phyloP scores from a whole-genome alignment of 805 yeast species.

The Ogataea siamensis region DNA sequence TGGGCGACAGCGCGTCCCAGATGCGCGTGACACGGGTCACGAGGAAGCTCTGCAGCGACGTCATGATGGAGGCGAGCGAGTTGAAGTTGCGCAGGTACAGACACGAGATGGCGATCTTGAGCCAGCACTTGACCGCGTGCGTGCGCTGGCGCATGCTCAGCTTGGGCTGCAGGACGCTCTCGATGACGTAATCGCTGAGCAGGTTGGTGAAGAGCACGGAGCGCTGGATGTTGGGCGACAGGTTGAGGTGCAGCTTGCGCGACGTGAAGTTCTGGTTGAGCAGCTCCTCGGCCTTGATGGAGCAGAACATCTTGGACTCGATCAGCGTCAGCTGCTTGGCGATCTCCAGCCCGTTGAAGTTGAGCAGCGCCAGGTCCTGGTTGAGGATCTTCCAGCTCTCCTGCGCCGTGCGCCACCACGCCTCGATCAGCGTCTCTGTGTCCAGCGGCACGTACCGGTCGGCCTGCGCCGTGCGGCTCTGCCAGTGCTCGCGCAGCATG shows the following conservation, averaged over 20 bases:
- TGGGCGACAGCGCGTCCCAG: slow-evolving; percentile 58
- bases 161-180: slow-evolving; percentile 58
- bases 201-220: slow-evolving; percentile 69
- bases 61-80: slow-evolving; percentile 75
- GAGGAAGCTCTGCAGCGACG: slow-evolving; percentile 70
- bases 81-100: slow-evolving; percentile 73
- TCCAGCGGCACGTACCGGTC: slow-evolving; percentile 30
- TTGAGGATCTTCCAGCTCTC: slow-evolving; percentile 58
- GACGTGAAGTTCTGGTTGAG: slow-evolving; percentile 62
- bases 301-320: slow-evolving; percentile 64
- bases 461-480: slow-evolving; percentile 9
- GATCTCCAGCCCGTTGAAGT: slow-evolving; percentile 66
- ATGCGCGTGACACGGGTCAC: slow-evolving; percentile 59
- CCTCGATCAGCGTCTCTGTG: slow-evolving; percentile 38
- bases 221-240: slow-evolving; percentile 62
- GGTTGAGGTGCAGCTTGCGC: slow-evolving; percentile 53
- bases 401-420: slow-evolving; percentile 51
- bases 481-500: slow-evolving; percentile 51
- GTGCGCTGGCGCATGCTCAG: slow-evolving; percentile 48
- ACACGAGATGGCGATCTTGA: slow-evolving; percentile 70
- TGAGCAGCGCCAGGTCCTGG: slow-evolving; percentile 50
- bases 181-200: slow-evolving; percentile 69
- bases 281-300: slow-evolving; percentile 63
- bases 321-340: slow-evolving; percentile 76
- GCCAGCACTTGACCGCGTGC: slow-evolving; percentile 63